Evolutionary conservation across 75 land plant species (phyloP), one percentile per base, ranked within the genome.

Genomic region (Azolla pinnata): DNA sequence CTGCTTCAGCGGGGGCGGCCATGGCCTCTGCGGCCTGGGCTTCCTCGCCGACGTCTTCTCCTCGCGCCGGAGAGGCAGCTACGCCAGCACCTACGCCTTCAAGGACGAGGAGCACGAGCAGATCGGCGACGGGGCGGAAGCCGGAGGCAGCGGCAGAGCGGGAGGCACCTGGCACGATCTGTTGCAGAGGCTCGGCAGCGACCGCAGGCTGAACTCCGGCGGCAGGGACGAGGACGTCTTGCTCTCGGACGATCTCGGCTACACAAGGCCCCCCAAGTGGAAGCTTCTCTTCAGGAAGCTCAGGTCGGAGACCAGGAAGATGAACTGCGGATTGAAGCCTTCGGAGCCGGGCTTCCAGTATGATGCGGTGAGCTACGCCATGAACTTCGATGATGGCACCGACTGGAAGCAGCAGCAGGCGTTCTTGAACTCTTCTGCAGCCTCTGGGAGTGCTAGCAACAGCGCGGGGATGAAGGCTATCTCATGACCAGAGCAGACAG

Each of bases 331-430:
- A 19, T 18, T 12, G 12, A 50, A 18, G 34, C 57, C 56, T 23
- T 7, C 18, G 12, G 34, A 31, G 26, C 57, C 29, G 16, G 56
- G 56, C 2, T 63, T 63, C 35, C 53, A 63, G 2, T 63, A 63
- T 50, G 65, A 63, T 31, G 65, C 65, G 4, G 20, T 51, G 5
- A 63, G 65, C 35, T 63, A 63, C 32, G 56, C 65, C n/a, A 25
- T 51, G 65, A 63, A 63, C 54, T 63, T 63, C 32, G 65, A 63
- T 51, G 57, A 63, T 32, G 65, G 65, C 0, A 27, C 4, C 26
- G 25, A 31, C 19, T 31, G 33, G 28, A 35, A 51, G 16, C 54
- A 52, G 14, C 29, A 27, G 4, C 29, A 52, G n/a, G n/a, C n/a
- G n/a, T n/a, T n/a, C n/a, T n/a, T n/a, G n/a, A n/a, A n/a, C n/a